phyloP scores from a whole-genome alignment of 768 basidiomycete genomes.

The Termitomyces sp. region DNA sequence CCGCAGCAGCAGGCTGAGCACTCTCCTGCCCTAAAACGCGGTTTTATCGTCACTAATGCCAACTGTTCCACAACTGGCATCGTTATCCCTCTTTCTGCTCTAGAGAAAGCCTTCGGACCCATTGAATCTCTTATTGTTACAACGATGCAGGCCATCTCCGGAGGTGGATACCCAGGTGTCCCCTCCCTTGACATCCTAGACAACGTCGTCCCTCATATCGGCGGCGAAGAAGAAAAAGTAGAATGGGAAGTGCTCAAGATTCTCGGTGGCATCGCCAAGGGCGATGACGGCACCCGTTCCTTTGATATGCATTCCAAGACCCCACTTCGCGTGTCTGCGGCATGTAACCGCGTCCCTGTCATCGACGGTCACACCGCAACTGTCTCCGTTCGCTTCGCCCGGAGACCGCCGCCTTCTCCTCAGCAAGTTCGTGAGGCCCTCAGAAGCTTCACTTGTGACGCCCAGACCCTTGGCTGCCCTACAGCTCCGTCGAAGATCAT shows the following conservation, averaged over 20 bases:
- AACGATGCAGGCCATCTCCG: constrained; percentile 97
- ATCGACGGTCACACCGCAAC: constrained; percentile 93
- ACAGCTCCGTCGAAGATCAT: constrained; percentile 83
- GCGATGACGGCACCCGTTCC: constrained; percentile 45
- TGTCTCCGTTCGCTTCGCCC: constrained; percentile 80
- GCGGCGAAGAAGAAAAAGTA: constrained; percentile 95
- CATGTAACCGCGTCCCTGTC: constrained; percentile 93
- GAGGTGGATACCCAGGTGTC: constrained; percentile 96
- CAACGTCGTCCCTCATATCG: constrained; percentile 93
- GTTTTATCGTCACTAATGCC: constrained; percentile 97
- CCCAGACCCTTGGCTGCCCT: constrained; percentile 71
- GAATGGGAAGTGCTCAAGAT: constrained; percentile 99
- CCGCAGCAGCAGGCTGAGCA: constrained; percentile 73
- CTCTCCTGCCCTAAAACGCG: constrained; percentile 63
- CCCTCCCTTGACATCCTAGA: constrained; percentile 87
- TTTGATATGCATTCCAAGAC: constrained; percentile 85
- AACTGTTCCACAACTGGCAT: constrained; percentile 96
- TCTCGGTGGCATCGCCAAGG: constrained; percentile 70
- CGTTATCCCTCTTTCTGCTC: constrained; percentile 85
- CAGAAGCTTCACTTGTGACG: constrained; percentile 65
- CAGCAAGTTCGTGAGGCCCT: constrained; percentile 87
- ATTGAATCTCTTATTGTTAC: constrained; percentile 88
- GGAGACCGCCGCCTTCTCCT: constrained; percentile 75
- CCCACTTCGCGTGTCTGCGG: constrained; percentile 86
- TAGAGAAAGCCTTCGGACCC: constrained; percentile 92